Conservation (phyloP, 108 stramenopile genomes). For the Aurantiochytrium sp. region DNA sequence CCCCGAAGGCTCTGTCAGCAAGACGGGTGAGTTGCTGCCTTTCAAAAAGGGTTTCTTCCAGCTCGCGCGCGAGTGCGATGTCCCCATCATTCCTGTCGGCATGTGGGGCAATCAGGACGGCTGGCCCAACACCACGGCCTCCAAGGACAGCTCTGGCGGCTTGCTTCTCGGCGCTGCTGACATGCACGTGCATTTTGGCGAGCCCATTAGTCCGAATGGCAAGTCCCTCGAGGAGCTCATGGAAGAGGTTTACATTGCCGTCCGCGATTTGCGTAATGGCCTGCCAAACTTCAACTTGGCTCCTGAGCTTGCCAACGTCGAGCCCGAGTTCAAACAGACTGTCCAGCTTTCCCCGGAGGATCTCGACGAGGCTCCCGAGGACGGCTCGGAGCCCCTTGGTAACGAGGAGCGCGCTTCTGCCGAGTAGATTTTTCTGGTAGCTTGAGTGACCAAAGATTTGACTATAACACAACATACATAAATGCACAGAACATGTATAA, state of each 20-base stretch:
- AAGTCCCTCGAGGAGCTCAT: neutral
- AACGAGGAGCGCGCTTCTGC: too few species aligned
- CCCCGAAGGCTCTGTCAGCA: conserved; percentile 2
- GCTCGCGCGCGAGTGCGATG: neutral
- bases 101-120: neutral
- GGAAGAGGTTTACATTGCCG: neutral
- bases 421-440: too few species aligned
- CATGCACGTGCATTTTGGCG: neutral
- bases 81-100: neutral
- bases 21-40: neutral
- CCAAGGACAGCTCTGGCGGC: neutral
- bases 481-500: too few species aligned
- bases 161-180: neutral
- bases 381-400: too few species aligned
- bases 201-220: neutral
- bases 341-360: neutral
- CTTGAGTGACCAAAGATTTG: too few species aligned
- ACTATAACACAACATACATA: too few species aligned
- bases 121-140: neutral
- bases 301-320: neutral
- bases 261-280: neutral
- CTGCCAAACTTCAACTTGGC: neutral
- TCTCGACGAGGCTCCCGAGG: neutral
- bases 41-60: conserved; percentile 12
- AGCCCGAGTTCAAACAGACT: neutral